Percentiles rank a stretch among this genome's conserved stretches.
These are phyloP conservation scores for Populus euphratica DNA, from an alignment of 345 rosid genomes.

Conservation along the genomic window DNA sequence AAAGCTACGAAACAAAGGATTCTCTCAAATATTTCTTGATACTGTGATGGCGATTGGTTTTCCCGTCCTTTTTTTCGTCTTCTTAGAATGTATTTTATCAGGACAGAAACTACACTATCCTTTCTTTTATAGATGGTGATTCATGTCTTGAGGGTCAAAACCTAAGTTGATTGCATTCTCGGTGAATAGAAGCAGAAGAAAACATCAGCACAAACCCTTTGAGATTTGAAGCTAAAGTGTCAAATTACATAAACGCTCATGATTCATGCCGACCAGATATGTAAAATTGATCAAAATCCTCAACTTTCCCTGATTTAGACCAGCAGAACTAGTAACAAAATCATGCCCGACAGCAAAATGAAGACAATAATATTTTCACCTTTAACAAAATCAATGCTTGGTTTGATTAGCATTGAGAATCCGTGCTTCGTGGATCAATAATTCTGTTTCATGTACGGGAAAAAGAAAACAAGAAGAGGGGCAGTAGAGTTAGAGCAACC, in stretches of 20 bases:
- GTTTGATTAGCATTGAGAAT: slow-evolving; percentile 1
- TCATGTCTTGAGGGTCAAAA: slow-evolving; percentile 23
- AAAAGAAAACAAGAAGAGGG: not conserved
- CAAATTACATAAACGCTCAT: slow-evolving; percentile 7
- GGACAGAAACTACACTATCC: not conserved
- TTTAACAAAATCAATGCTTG: not conserved
- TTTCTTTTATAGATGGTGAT: slow-evolving; percentile 2
- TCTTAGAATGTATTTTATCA: not conserved
- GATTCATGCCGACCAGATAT: slow-evolving; percentile 8
- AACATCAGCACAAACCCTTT: slow-evolving; percentile 21
- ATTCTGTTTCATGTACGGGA: slow-evolving; percentile 14
- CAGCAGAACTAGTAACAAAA: not conserved
- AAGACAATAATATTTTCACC: not conserved
- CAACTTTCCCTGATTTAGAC: not conserved
- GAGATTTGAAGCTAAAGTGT: slow-evolving; percentile 4
- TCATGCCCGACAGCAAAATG: not conserved
- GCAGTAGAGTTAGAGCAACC: not conserved
- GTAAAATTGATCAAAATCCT: not conserved
- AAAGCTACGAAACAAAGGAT: slow-evolving; percentile 19
- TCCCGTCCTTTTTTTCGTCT: not conserved
- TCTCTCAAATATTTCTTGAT: slow-evolving; percentile 16
- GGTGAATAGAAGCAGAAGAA: slow-evolving; percentile 6
- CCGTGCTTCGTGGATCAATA: slow-evolving; percentile 12
- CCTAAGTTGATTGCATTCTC: slow-evolving; percentile 13
- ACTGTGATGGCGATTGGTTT: slow-evolving; percentile 5